phyloP scores from a whole-genome alignment of 2,329 filamentous ascomycete species.

The Didymella arachidicola region DNA sequence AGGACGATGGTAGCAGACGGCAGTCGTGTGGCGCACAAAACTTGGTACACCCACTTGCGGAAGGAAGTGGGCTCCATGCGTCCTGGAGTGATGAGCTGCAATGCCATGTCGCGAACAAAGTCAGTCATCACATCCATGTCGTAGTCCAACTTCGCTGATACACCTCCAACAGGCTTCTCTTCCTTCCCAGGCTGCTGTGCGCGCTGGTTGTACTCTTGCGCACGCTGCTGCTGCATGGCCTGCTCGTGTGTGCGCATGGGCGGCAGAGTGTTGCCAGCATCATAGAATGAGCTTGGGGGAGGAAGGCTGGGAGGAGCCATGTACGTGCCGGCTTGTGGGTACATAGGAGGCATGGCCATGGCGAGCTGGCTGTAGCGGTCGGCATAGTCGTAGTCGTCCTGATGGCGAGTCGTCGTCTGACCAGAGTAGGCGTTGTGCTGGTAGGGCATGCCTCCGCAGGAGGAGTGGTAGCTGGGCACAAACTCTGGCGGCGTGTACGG shows the following conservation, averaged over 20 bases:
- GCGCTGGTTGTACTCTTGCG: constrained; percentile 51
- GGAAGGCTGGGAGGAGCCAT: constrained; percentile 47
- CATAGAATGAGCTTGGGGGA: constrained; percentile 53
- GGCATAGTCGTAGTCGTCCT: constrained; percentile 58
- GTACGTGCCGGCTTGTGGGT: constrained; percentile 52
- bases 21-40: constrained; percentile 86
- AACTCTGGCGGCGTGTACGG: constrained; percentile 60
- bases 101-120: constrained; percentile 89
- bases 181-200: constrained; percentile 60
- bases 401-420: constrained; percentile 51
- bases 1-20: constrained; percentile 91
- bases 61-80: constrained; percentile 74
- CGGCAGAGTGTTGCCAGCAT: constrained; percentile 56
- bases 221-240: constrained; percentile 50
- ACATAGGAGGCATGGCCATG: constrained; percentile 51
- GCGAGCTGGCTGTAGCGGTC: constrained; percentile 56
- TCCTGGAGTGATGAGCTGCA: constrained; percentile 71
- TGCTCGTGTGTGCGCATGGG: constrained; percentile 55
- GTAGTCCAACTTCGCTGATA: constrained; percentile 93
- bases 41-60: constrained; percentile 90
- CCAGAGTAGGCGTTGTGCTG: constrained; percentile 55
- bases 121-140: constrained; percentile 96
- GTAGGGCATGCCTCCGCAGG: constrained; percentile 57
- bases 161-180: constrained; percentile 78
- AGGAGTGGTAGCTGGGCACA: constrained; percentile 53